Evolutionary conservation across 495 filamentous ascomycete genomes (phyloP), one percentile per base, ranked within the genome.

Genomic region (Penicillium bialowiezense): DNA sequence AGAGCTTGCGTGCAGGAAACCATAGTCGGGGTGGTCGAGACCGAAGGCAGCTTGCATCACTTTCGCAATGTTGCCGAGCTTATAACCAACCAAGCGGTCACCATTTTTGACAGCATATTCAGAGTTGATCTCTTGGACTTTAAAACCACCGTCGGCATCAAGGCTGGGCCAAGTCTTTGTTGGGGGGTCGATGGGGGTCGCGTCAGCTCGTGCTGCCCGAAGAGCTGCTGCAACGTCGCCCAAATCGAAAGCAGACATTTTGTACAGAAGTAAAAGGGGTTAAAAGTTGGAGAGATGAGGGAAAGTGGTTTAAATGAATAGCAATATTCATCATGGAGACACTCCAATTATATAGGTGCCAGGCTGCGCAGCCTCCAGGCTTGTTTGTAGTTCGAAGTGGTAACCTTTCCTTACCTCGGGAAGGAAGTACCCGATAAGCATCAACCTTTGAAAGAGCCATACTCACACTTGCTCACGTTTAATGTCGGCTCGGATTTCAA

Each of bases 21-120:
- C 54, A 24, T 57, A 61, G 43, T 61, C 58, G 0, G 58, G 58
- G 3, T 61, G 52, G 36, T 57, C 58, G 1, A 57, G 47, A 3
- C 54, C 54, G 36, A 62, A 58, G 15, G 54, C 54, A 19, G 33
- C 31, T 38, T 55, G 58, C 58, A 58, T 58, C 20, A 58, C 58
- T 36, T 58, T 62, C 28, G 58, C 58, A 24, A 62, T 62, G 40
- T 55, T 58, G 35, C 58, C 58, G 10, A 58, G 51, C 32, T 62
- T 62, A 28, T 58, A 62, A 1, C 54, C 54, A 10, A 58, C 54
- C 19, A 62, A 14, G 9, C 54, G 44, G 29, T 62, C 54, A 7
- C 54, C 54, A 23, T 51, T 50, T 17, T 49, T 41, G 6, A 58
- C 23, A 26, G 49, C 54, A 13, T 58, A 19, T 1, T 41, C 19